Percentiles rank a stretch among this genome's conserved stretches.
These are phyloP conservation scores for Kurtzmaniella quercitrusa DNA, from an alignment of 1,139 yeast species.

Conservation along the genomic window DNA sequence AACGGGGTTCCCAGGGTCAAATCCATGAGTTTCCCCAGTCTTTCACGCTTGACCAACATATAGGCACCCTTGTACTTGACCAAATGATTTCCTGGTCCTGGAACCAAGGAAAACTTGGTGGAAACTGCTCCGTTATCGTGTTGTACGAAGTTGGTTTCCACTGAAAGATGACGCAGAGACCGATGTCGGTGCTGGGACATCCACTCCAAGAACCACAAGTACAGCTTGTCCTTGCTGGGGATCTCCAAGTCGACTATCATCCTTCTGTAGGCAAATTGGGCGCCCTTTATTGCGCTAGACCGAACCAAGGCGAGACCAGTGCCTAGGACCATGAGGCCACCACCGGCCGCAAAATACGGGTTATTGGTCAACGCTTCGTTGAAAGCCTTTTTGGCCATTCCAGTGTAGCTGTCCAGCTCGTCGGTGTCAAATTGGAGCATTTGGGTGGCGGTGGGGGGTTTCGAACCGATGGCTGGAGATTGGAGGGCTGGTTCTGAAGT, in stretches of 20 bases:
- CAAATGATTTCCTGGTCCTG: constrained; percentile 95
- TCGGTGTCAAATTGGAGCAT: constrained; percentile 26
- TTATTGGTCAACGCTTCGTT: constrained; percentile 62
- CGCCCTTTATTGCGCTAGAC: constrained; percentile 59
- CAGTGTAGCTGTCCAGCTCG: constrained; percentile 34
- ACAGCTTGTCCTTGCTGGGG: constrained; percentile 89
- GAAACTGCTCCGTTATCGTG: constrained; percentile 91
- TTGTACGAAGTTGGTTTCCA: constrained; percentile 80
- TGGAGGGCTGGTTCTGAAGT: too few relatives aligned
- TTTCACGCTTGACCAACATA: constrained; percentile 82
- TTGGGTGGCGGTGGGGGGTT: neutral
- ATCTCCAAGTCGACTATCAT: constrained; percentile 89
- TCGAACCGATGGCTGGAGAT: too few relatives aligned
- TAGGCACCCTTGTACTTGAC: constrained; percentile 82
- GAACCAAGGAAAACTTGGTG: constrained; percentile 88
- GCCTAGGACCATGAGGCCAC: constrained; percentile 92
- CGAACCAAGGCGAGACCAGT: constrained; percentile 79
- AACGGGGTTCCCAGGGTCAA: constrained; percentile 91
- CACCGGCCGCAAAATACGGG: constrained; percentile 96
- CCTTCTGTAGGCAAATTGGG: constrained; percentile 72
- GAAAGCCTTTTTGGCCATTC: constrained; percentile 36
- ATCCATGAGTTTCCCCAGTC: constrained; percentile 86
- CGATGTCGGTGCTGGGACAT: constrained; percentile 80
- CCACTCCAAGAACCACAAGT: constrained; percentile 95
- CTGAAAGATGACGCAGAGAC: constrained; percentile 79